Conservation (phyloP, 1,139 yeast genomes). For the Geotrichum phurueaensis region DNA sequence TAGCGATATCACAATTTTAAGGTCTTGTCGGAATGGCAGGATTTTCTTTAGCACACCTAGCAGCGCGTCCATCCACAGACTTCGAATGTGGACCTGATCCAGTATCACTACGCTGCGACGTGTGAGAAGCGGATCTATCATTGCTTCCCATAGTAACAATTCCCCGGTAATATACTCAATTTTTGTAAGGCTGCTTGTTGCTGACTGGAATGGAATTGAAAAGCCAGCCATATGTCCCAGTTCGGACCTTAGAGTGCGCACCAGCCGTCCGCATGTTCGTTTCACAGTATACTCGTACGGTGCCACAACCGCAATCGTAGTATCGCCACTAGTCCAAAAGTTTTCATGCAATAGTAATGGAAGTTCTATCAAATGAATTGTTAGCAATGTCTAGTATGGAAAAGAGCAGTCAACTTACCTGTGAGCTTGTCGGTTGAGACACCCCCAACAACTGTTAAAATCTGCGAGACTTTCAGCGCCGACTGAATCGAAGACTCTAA, state of each 20-base stretch:
- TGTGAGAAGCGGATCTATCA: slow-evolving; percentile 56
- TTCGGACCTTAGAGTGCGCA: slow-evolving; percentile 5
- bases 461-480: slow-evolving; percentile 47
- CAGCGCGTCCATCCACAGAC: slow-evolving; percentile 69
- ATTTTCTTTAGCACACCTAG: slow-evolving; percentile 60
- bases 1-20: slow-evolving; percentile 7
- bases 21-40: slow-evolving; percentile 23
- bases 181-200: slow-evolving; percentile 47
- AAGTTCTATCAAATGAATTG: slow-evolving; percentile 36
- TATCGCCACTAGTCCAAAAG: slow-evolving; percentile 47
- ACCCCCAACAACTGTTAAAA: slow-evolving; percentile 69
- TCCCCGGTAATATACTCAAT: slow-evolving; percentile 79
- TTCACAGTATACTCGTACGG: slow-evolving; percentile 7
- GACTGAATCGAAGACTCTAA: slow-evolving; percentile 18
- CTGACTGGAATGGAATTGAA: slow-evolving; percentile 59
- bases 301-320: slow-evolving; percentile 57
- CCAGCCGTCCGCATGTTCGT: slow-evolving; percentile 11
- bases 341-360: slow-evolving; percentile 70
- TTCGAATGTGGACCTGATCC: slow-evolving; percentile 86
- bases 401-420: slow-evolving; percentile 31
- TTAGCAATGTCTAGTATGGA: background rate
- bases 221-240: slow-evolving; percentile 42
- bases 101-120: slow-evolving; percentile 67
- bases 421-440: slow-evolving; percentile 90
- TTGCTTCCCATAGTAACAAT: slow-evolving; percentile 62